Base-by-base conservation (phyloP, 306 rosid species). In the Psophocarpus tetragonolobus region DNA sequence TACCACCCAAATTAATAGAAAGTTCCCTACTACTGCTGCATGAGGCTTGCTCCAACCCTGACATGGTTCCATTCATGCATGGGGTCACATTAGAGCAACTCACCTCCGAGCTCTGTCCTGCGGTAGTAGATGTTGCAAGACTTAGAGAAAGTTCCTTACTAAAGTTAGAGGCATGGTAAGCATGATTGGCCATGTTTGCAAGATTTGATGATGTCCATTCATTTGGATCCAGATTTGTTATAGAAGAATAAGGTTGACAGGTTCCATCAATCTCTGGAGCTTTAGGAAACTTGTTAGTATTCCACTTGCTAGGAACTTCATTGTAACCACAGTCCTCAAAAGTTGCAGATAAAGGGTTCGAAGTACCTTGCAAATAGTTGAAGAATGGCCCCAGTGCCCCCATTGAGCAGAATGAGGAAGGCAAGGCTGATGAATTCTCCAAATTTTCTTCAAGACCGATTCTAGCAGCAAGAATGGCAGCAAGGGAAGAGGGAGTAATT, bases 131-230 rank as follows among this genome's bases (percentile, higher is more conserved):
- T n/a, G 91, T 82, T 33, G 90, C 89, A 30, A 90, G 87, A 71
- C 89, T 85, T 1, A 92, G 66, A 21, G 97, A 83, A 23, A 92
- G 93, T 82, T 85, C 87, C 2, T 88, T 91, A 12, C 84, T 81
- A 24, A 84, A 73, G 20, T 76, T 83, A 0, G 88, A 65, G 58
- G 76, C 73, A 60, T 51, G 71, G 72, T 79, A 51, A 20, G 80
- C 64, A 35, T 79, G 80, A 78, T 64, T 71, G 29, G 66, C 42
- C 29, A 78, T 79, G 76, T 51, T 81, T 36, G 84, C 82, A 58
- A 57, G 57, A 75, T 82, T 81, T 32, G 88, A 47, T 42, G 89
- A 32, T 36, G 86, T 27, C 91, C 91, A 85, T 64, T 50, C 92
- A 77, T 63, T 62, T 38, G 82, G 88, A 65, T 76, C 83, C 77